Percentiles rank a stretch among this genome's conserved stretches.
Evolutionary conservation across 352 stramenopile species (phyloP).

Genomic region (Globisporangium recalcitrans): DNA sequence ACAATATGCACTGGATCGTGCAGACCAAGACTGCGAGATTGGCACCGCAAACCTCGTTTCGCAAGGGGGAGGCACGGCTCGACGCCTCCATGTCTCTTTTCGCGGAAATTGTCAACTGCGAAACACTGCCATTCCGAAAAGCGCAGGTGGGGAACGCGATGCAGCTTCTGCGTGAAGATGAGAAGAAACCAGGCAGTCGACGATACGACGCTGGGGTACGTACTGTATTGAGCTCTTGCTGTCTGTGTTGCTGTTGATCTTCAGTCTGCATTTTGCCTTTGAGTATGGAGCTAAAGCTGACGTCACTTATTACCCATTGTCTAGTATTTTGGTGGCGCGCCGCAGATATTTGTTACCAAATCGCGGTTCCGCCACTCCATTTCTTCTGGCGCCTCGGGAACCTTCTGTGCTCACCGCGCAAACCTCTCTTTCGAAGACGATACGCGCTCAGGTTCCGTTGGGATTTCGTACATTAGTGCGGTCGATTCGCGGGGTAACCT

Average conservation of each 20-base stretch:
- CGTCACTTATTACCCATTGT: no score
- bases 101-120: not conserved
- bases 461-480: not conserved
- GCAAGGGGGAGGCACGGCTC: not conserved
- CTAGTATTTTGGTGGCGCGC: not conserved
- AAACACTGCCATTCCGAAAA: conserved; percentile 4
- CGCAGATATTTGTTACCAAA: not conserved
- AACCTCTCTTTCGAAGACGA: not conserved
- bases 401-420: not conserved
- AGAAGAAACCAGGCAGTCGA: not conserved
- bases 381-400: not conserved
- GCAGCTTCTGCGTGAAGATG: not conserved
- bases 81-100: not conserved
- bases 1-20: not conserved
- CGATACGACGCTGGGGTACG: not conserved
- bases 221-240: not conserved
- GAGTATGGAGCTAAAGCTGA: not conserved
- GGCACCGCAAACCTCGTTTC: not conserved
- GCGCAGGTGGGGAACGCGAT: not conserved
- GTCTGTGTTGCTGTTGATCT: not conserved
- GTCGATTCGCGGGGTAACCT: no score
- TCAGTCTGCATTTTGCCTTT: not conserved
- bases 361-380: not conserved
- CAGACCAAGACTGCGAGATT: not conserved
- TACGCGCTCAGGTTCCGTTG: not conserved